Base-by-base conservation (phyloP, 139 green algal species). In the Chlorella sorokiniana region DNA sequence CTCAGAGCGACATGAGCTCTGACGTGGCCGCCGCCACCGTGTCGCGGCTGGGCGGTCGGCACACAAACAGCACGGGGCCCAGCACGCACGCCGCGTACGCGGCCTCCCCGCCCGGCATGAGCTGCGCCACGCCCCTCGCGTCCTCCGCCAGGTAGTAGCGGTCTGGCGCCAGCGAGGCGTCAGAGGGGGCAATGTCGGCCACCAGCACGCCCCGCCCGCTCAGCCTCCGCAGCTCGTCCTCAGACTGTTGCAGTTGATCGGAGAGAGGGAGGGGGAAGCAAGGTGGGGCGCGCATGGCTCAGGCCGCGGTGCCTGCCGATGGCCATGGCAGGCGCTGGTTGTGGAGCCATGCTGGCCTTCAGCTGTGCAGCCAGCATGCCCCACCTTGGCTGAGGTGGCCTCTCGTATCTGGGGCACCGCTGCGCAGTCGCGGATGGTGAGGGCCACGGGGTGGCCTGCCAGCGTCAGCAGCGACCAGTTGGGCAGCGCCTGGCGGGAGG, bases 381-480 rank as follows among this genome's bases (percentile, higher is more conserved):
- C 0, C 42, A 91, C 90, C 86, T 90, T 90, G n/a, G 76, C 76
- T n/a, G 86, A 81, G n/a, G 61, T 75, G 16, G 79, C 69, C 2
- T 23, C 23, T 38, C 90, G 22, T 11, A 95, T 65, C 20, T 75
- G 73, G 2, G 73, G 31, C 38, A 92, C 63, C 23, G 78, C n/a
- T 9, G 73, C 29, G 75, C 91, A 95, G 86, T 96, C 87, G 1
- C 76, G 20, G 11, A 96, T 38, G 1, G 65, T 69, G 1, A 96
- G 69, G 0, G 87, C 92, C 73, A 93, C 88, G 0, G 93, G 93
- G 31, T 88, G 74, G 0, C 68, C 80, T 31, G 90, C 86, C 68
- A 94, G 78, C 63, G 88, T 78, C 48, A 96, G 79, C 16, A 90
- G 83, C 51, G 90, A 91, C 91, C 91, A 96, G 67, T 89, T 81